Conservation (phyloP, 1,139 yeast genomes). For the Nadsonia commutata region DNA sequence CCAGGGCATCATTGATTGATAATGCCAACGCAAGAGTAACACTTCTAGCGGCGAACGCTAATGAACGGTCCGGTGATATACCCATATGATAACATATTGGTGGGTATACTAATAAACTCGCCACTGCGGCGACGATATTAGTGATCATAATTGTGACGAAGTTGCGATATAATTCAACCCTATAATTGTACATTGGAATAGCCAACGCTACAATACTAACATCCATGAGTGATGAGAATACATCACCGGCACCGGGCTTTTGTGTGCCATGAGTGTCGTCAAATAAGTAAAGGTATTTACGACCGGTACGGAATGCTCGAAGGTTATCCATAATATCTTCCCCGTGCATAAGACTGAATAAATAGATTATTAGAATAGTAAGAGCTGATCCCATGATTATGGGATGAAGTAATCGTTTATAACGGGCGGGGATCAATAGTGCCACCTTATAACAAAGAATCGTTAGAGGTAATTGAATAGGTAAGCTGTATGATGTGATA, state of each 20-base stretch:
- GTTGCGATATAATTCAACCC: conserved; percentile 47
- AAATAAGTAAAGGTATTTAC: conserved; percentile 47
- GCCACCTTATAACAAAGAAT: conserved; percentile 42
- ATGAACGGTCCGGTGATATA: conserved; percentile 40
- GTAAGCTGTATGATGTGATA: conserved; percentile 39
- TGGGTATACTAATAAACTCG: conserved; percentile 57
- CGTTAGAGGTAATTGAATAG: conserved; percentile 48
- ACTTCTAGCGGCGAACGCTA: conserved; percentile 68
- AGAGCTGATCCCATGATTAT: conserved; percentile 49
- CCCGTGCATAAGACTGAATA: conserved; percentile 35
- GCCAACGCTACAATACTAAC: conserved; percentile 62
- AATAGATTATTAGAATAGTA: conserved; percentile 46
- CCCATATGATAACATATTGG: conserved; percentile 51
- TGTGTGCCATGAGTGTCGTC: conserved; percentile 22
- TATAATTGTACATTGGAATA: conserved; percentile 63
- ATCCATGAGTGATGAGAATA: conserved; percentile 56
- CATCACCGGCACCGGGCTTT: conserved; percentile 82
- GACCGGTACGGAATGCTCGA: conserved; percentile 50
- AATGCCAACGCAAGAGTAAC: conserved; percentile 73
- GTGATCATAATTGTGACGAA: conserved; percentile 47
- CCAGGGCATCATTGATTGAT: conserved; percentile 50
- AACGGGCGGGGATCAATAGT: conserved; percentile 34
- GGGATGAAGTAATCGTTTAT: conserved; percentile 48
- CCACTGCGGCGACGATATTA: conserved; percentile 38
- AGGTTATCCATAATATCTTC: conserved; percentile 22